Conservation (phyloP, 2,329 filamentous ascomycete species). For the Hirsutella minnesotensis region DNA sequence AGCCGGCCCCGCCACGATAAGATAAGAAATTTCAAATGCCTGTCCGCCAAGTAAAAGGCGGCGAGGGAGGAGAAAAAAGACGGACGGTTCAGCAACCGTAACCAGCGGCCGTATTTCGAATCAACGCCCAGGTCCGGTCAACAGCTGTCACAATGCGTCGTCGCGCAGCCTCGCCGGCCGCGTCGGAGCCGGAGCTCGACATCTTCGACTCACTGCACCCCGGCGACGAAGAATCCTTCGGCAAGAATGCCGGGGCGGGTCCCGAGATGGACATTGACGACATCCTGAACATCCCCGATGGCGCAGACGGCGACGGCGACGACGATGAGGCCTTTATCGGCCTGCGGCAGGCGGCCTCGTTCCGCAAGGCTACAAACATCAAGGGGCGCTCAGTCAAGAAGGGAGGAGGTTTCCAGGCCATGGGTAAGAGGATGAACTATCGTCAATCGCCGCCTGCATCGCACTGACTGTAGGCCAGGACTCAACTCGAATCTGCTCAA, state of each 20-base stretch:
- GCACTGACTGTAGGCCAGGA: constrained; percentile 29
- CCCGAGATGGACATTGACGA: constrained; percentile 46
- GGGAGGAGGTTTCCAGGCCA: constrained; percentile 90
- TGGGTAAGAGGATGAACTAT: constrained; percentile 45
- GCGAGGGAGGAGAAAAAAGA: too few relatives aligned
- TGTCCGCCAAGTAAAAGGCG: background rate
- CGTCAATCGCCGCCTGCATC: background rate
- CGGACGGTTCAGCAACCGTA: too few relatives aligned
- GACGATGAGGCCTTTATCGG: constrained; percentile 87
- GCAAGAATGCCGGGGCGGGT: constrained; percentile 21
- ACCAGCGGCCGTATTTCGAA: too few relatives aligned
- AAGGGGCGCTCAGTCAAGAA: constrained; percentile 87
- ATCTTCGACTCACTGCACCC: constrained; percentile 71
- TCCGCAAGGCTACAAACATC: constrained; percentile 70
- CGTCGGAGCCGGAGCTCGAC: constrained; percentile 84
- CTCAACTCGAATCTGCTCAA: constrained; percentile 75
- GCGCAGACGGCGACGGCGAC: constrained; percentile 45
- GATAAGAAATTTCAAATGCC: constrained; percentile 18
- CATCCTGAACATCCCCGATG: constrained; percentile 40
- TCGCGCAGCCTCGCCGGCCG: constrained; percentile 66
- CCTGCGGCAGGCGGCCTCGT: constrained; percentile 72
- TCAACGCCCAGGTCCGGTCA: too few relatives aligned
- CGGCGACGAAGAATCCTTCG: constrained; percentile 39
- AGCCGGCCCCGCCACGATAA: constrained; percentile 19
- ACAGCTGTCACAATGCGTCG: constrained; percentile 46